Evolutionary conservation across 1,284 basidiomycete genomes (phyloP), one percentile per base, ranked within the genome.

Genomic region (Fomitiporia mediterranea): DNA sequence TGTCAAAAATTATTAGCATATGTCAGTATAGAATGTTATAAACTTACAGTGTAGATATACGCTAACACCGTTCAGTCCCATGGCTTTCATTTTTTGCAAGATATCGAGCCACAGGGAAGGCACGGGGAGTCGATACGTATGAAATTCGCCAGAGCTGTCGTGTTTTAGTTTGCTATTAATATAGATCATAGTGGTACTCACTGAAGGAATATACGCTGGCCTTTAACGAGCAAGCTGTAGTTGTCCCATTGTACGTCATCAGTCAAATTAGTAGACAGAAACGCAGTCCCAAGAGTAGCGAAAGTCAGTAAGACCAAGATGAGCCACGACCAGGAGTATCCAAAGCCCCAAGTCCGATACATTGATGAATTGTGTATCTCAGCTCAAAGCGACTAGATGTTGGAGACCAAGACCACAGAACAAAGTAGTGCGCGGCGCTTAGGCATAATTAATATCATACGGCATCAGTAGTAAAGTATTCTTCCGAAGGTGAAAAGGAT

Each of bases 31-130:
- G 35, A 4, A 37, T 46, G 21, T 11, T 11, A 11, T 32, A 25
- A 19, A 11, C 35, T 50, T 56, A 60, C 58, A 60, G 87, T 88
- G 63, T 85, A 76, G 79, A 65, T 90, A 91, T 21, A 91, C 79
- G 61, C 83, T 86, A 58, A 89, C 74, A 1, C 80, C 78, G 63
- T 91, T 93, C 60, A 92, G 72, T 15, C 90, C 91, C 0, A 86
- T 83, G 1, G 89, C 89, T 62, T 89, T 88, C 62, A 83, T 73
- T 67, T 90, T 93, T 63, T 93, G 82, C 46, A 93, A 78, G 51
- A 92, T 84, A 64, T 94, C 90, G 13, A 82, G 76, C 91, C 90
- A 94, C 54, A 93, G 69, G 3, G 80, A 81, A 1, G 86, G 87
- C 0, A 91, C 84, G 1, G 91, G 91, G 1, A 92, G 72, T 19